Conservation (phyloP, 345 rosid species). For the Bruguiera sexangula region DNA sequence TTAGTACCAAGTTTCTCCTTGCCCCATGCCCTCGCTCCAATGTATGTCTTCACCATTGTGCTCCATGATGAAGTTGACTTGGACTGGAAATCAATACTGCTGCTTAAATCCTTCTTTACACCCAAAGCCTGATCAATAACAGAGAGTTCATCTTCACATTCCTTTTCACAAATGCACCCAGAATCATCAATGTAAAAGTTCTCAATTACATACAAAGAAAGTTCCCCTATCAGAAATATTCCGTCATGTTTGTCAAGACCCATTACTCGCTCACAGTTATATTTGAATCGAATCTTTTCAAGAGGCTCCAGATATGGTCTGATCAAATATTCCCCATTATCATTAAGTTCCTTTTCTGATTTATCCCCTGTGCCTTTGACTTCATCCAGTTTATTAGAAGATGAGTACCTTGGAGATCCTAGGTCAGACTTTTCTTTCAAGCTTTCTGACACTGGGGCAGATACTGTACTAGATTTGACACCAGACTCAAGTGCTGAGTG, state of each 20-base stretch:
- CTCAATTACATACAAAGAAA: conserved; percentile 84
- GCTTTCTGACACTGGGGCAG: conserved; percentile 75
- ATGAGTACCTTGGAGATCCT: conserved; percentile 76
- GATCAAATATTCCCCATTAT: conserved; percentile 95
- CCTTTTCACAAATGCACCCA: conserved; percentile 93
- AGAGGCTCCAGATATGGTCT: conserved; percentile 94
- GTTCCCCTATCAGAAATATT: conserved; percentile 89
- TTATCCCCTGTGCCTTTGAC: conserved; percentile 55
- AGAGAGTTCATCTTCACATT: conserved; percentile 92
- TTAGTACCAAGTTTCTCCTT: conserved; percentile 75
- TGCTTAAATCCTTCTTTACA: conserved; percentile 78
- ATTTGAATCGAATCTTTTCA: conserved; percentile 85
- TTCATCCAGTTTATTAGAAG: conserved; percentile 63
- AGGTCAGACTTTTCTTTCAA: conserved; percentile 61
- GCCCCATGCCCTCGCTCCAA: conserved; percentile 99
- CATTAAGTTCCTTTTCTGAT: conserved; percentile 81
- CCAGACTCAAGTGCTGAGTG: conserved; percentile 93
- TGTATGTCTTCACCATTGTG: conserved; percentile 52
- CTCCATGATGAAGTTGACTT: conserved; percentile 80
- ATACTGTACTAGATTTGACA: conserved; percentile 71
- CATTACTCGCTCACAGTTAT: conserved; percentile 93
- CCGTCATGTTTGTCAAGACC: conserved; percentile 99
- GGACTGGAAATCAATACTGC: conserved; percentile 78
- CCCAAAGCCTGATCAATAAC: conserved; percentile 99
- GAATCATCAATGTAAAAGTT: conserved; percentile 80